Conservation (phyloP, 1,284 basidiomycete species). For the Schizopora paradoxa region DNA sequence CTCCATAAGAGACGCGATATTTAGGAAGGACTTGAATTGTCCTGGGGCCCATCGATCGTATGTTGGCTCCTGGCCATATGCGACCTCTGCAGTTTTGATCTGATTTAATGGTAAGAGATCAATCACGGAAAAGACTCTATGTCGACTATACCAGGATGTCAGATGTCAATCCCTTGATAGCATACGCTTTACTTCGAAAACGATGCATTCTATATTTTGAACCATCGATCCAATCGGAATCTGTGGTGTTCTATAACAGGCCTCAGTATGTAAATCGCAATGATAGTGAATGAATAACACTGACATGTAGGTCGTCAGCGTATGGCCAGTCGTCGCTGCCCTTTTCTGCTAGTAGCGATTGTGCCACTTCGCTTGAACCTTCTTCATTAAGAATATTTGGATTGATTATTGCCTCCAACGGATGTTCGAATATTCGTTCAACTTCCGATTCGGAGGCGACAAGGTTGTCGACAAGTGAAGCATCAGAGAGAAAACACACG, state of each 20-base stretch:
- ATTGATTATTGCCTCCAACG: constrained; percentile 64
- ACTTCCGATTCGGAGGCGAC: constrained; percentile 64
- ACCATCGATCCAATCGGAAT: constrained; percentile 43
- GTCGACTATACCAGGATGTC: constrained; percentile 60
- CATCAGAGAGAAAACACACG: constrained; percentile 61
- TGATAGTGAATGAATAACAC: constrained; percentile 11
- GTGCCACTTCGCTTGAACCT: no score
- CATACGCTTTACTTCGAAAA: constrained; percentile 68
- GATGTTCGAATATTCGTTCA: constrained; percentile 73
- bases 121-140: constrained; percentile 10
- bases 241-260: constrained; percentile 45
- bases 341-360: constrained; percentile 44
- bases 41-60: constrained; percentile 48
- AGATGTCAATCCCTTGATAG: constrained; percentile 77
- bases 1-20: constrained; percentile 8
- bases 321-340: constrained; percentile 78
- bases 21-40: constrained; percentile 28
- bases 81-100: constrained; percentile 57
- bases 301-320: constrained; percentile 56
- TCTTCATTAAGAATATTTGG: no score
- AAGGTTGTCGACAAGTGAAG: constrained; percentile 45
- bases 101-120: constrained; percentile 26
- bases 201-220: constrained; percentile 67
- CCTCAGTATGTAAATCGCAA: neutral
- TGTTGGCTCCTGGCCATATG: constrained; percentile 40